Percentiles rank a stretch among this genome's conserved stretches.
phyloP scores from a whole-genome alignment of 225 moss, liverwort and hornwort species.

The Pseudoscleropodium purum region DNA sequence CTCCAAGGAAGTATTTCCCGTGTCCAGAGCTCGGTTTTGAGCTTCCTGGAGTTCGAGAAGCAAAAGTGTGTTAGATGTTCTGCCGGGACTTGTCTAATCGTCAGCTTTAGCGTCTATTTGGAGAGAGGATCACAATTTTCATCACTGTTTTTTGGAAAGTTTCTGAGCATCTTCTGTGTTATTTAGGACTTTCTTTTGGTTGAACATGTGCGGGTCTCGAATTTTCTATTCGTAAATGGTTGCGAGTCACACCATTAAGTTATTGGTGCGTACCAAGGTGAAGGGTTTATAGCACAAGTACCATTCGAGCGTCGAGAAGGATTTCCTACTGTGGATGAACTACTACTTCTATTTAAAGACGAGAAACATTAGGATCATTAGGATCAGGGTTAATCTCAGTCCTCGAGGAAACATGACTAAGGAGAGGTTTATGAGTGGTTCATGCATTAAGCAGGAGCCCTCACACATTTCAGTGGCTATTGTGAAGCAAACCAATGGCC shows the following conservation, averaged over 20 bases:
- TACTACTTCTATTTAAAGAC: not conserved
- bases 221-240: not conserved
- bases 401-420: not conserved
- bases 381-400: not conserved
- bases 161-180: not conserved
- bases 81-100: not conserved
- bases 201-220: not conserved
- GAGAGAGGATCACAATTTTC: not conserved
- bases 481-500: not conserved
- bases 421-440: too few species aligned
- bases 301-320: not conserved
- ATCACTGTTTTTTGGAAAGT: not conserved
- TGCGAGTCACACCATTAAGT: not conserved
- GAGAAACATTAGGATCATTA: not conserved
- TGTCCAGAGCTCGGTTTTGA: not conserved
- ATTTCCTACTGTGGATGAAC: not conserved
- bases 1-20: not conserved
- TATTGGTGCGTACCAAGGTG: not conserved
- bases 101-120: not conserved
- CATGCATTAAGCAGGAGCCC: not conserved
- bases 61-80: not conserved
- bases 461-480: not conserved
- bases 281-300: not conserved
- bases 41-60: not conserved
- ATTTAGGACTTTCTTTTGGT: not conserved